Evolutionary conservation across 805 yeast species (phyloP).

Genomic region (Monosporozyma servazzii): DNA sequence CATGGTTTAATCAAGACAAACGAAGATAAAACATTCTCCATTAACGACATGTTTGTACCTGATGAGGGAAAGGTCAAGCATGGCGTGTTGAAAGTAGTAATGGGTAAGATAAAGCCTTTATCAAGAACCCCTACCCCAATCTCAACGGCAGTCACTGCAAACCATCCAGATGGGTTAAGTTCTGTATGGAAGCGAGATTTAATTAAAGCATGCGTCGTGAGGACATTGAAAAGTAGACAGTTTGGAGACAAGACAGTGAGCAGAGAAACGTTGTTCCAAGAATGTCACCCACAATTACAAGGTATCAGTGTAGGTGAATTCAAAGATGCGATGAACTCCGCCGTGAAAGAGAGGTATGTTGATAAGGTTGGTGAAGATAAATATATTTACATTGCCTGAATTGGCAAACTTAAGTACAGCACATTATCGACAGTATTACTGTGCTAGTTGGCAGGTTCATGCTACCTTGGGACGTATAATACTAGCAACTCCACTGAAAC

Average conservation of each 20-base stretch:
- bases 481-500: background rate
- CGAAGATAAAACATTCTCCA: conserved; percentile 2
- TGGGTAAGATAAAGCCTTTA: conserved; percentile 3
- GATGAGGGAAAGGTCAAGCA: conserved; percentile 14
- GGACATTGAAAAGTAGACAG: conserved; percentile 16
- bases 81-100: conserved; percentile 16
- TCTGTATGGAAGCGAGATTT: conserved; percentile 25
- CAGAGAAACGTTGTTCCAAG: conserved; percentile 8
- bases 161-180: conserved; percentile 18
- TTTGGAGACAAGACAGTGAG: conserved; percentile 7
- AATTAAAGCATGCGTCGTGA: conserved; percentile 19
- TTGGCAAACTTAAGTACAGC: too few relatives aligned
- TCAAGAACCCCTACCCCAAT: background rate
- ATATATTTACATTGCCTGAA: background rate
- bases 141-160: background rate
- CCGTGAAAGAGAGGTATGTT: conserved; percentile 7
- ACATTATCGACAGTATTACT: background rate
- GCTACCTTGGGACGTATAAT: too few relatives aligned
- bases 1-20: conserved; percentile 9
- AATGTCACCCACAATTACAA: conserved; percentile 9
- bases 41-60: conserved; percentile 19
- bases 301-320: conserved; percentile 29
- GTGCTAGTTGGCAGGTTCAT: too few relatives aligned
- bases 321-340: conserved; percentile 20
- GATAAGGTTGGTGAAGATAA: background rate